Evolutionary conservation across 495 filamentous ascomycete species (phyloP), one percentile per base, ranked within the genome.

Genomic region (Lepraria neglecta): DNA sequence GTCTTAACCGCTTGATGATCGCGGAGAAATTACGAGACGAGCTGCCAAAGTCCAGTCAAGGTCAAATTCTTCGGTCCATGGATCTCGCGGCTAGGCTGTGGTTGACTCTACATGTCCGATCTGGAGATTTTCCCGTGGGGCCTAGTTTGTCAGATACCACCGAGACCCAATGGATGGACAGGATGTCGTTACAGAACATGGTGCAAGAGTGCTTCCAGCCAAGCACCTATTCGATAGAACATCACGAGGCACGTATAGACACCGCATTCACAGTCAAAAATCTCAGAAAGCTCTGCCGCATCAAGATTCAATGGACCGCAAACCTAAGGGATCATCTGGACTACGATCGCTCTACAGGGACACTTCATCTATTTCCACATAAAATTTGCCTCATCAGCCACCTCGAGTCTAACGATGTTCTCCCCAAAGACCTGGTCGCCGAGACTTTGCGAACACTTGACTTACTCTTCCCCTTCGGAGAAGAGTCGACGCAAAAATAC

Each of bases 391-490:
- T 61, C 31, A 52, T 52, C 14, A 54, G 46, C 35, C 59, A 61
- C 35, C 38, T 61, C 28, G 46, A 61, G 27, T 61, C 46, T 12
- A 40, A 56, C 15, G 38, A 31, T 6, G 47, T 64, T 24, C 63
- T 69, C 42, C 66, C 65, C 27, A 62, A 62, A 30, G 65, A 60
- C 1, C 58, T 69, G 40, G 60, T 71, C 35, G 54, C 64, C 38
- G 69, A 71, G 59, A 69, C 69, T 3, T 42, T 67, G 24, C 54
- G 54, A 21, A 68, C 69, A 6, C 27, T 70, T 3, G 60, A 66
- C 43, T 63, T 70, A 12, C 65, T 71, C 35, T 60, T 71, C 60
- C 69, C 69, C 9, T 42, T 52, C 30, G 46, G 48, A 19, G 30
- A 54, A 9, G 48, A 61, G 21, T 21, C 27, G 10, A 56, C 54